Percentiles rank a stretch among this genome's conserved stretches.
phyloP scores from a whole-genome alignment of 805 yeast species.

The Nakazawaea peltata region DNA sequence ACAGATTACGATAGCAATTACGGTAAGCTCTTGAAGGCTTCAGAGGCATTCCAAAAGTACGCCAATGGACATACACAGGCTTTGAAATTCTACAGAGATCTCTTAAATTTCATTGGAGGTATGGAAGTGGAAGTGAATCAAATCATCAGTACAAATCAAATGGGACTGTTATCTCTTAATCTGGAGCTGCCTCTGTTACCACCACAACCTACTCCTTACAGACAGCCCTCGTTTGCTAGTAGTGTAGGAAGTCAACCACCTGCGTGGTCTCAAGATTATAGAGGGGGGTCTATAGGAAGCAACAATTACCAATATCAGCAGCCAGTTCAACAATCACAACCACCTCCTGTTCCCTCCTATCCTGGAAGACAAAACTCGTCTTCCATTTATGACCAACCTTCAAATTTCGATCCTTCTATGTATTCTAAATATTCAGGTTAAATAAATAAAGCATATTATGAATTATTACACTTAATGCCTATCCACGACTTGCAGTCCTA shows the following conservation, averaged over 20 bases:
- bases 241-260: too few relatives aligned
- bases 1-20: conserved; percentile 29
- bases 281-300: too few relatives aligned
- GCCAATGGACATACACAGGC: conserved; percentile 57
- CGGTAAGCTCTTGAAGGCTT: conserved; percentile 38
- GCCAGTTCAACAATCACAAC: conserved; percentile 14
- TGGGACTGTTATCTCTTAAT: conserved; percentile 13
- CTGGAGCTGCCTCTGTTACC: conserved; percentile 7
- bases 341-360: too few relatives aligned
- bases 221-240: too few relatives aligned
- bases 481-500: too few relatives aligned
- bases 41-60: conserved; percentile 50
- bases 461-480: too few relatives aligned
- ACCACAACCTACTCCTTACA: conserved; percentile 5
- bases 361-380: conserved; percentile 12
- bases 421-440: conserved; percentile 26
- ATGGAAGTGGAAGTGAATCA: conserved; percentile 20
- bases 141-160: conserved; percentile 14
- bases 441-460: too few relatives aligned
- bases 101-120: conserved; percentile 27
- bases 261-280: too few relatives aligned
- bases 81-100: conserved; percentile 48
- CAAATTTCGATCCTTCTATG: conserved; percentile 40
- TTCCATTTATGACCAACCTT: conserved; percentile 34
- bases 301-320: too few relatives aligned